Evolutionary conservation across 768 basidiomycete genomes (phyloP).

Genomic region (Leccinum rimulosum): DNA sequence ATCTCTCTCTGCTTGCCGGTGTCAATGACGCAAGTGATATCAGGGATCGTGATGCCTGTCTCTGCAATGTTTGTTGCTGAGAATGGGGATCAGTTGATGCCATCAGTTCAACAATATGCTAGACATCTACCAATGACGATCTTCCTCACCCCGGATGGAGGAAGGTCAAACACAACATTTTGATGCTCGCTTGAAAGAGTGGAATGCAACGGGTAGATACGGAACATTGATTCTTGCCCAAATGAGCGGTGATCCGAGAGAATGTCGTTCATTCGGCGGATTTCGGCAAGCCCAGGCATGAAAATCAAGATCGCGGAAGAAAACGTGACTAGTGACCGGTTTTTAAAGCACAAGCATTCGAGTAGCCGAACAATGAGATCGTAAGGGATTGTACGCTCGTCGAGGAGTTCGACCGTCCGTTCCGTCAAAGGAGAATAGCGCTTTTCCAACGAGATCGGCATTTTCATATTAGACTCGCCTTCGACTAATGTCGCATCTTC

Average conservation of each 20-base stretch:
- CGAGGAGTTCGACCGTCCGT: conserved; percentile 77
- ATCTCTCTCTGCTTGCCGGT: conserved; percentile 93
- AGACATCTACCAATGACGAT: conserved; percentile 82
- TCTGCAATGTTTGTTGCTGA: conserved; percentile 91
- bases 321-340: conserved; percentile 47
- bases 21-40: conserved; percentile 96
- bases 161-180: conserved; percentile 85
- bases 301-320: conserved; percentile 87
- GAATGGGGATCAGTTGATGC: not conserved
- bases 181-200: conserved; percentile 91
- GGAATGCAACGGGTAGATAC: conserved; percentile 86
- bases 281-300: conserved; percentile 93
- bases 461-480: conserved; percentile 11
- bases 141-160: conserved; percentile 77
- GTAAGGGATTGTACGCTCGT: conserved; percentile 87
- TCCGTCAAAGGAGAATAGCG: conserved; percentile 77
- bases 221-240: conserved; percentile 60
- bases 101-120: not conserved
- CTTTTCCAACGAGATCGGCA: conserved; percentile 59
- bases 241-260: conserved; percentile 74
- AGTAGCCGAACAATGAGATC: conserved; percentile 84
- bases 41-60: conserved; percentile 97
- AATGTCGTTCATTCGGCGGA: conserved; percentile 81
- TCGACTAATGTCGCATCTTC: conserved; percentile 52
- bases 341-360: conserved; percentile 78